A percentile compares a stretch with the other conserved stretches of the same genome.
These are phyloP conservation scores for Acer negundo DNA, from an alignment of 345 rosid genomes.

Conservation along the genomic window DNA sequence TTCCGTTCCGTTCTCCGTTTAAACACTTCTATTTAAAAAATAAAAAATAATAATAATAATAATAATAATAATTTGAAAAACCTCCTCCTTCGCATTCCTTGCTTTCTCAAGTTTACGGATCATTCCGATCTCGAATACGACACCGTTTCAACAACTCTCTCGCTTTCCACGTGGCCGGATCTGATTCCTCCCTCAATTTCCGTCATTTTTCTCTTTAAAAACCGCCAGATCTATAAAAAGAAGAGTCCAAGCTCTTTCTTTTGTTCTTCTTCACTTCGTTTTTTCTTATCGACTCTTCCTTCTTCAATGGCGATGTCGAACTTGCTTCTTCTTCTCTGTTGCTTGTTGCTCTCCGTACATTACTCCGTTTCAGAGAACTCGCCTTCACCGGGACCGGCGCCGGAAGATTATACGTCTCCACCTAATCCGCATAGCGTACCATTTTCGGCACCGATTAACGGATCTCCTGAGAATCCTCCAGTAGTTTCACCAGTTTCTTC, in stretches of 20 bases:
- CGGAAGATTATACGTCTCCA: background rate
- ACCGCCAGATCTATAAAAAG: slow-evolving; percentile 19
- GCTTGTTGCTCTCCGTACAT: background rate
- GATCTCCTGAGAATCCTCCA: slow-evolving; percentile 30
- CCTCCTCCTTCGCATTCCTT: background rate
- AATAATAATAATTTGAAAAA: background rate
- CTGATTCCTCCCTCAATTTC: background rate
- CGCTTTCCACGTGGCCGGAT: background rate
- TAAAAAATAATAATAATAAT: too few relatives aligned
- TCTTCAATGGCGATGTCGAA: background rate
- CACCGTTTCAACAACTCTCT: background rate
- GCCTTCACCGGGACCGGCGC: background rate
- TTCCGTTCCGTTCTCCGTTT: too few relatives aligned
- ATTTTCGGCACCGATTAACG: slow-evolving; percentile 10
- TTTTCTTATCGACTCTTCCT: background rate
- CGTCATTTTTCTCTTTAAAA: background rate
- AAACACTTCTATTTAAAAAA: too few relatives aligned
- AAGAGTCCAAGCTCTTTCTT: background rate
- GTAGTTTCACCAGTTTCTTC: slow-evolving; percentile 18
- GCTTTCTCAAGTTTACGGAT: too few relatives aligned
- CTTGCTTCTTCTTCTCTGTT: background rate
- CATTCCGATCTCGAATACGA: background rate
- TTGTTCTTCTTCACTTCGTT: background rate
- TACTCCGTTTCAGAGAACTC: background rate
- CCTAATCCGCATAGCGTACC: background rate